Evolutionary conservation across 305 asterid species (phyloP).

Genomic region (Plantago lanceolata): DNA sequence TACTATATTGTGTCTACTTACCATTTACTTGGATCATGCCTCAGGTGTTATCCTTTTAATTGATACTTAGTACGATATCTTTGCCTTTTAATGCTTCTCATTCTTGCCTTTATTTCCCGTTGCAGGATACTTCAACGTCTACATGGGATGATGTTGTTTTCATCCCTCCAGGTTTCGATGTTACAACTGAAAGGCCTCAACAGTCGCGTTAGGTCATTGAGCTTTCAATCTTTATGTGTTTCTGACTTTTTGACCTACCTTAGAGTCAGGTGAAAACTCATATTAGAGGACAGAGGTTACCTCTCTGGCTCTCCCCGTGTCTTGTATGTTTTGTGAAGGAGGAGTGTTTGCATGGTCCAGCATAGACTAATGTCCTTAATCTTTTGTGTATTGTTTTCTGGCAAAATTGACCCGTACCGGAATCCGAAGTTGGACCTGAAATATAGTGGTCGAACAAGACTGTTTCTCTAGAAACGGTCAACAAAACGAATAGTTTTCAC

Average conservation of each 20-base stretch:
- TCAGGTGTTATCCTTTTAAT: not conserved
- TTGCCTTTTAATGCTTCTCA: not conserved
- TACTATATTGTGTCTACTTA: conserved; percentile 1
- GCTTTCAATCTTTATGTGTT: not conserved
- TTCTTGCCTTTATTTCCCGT: not conserved
- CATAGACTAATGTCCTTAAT: too few relatives aligned
- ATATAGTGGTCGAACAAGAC: too few relatives aligned
- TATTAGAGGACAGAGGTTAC: too few relatives aligned
- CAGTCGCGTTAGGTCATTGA: not conserved
- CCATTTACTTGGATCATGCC: conserved; percentile 3
- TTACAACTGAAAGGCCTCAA: conserved; percentile 45
- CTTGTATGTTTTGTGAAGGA: too few relatives aligned
- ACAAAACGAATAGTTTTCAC: too few relatives aligned
- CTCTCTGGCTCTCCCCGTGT: too few relatives aligned
- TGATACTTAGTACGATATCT: not conserved
- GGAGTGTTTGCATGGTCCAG: too few relatives aligned
- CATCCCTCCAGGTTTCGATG: conserved; percentile 85
- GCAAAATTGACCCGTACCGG: too few relatives aligned
- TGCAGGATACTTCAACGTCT: conserved; percentile 63
- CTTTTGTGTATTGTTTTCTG: too few relatives aligned
- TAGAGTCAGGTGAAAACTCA: too few relatives aligned
- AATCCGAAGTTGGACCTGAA: too few relatives aligned
- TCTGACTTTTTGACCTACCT: not conserved
- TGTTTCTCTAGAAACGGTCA: too few relatives aligned
- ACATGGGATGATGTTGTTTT: conserved; percentile 78